Percentiles rank a stretch among this genome's conserved stretches.
Evolutionary conservation across 2,329 filamentous ascomycete genomes (phyloP).

Genomic region (Dothiorella sarmentorum): DNA sequence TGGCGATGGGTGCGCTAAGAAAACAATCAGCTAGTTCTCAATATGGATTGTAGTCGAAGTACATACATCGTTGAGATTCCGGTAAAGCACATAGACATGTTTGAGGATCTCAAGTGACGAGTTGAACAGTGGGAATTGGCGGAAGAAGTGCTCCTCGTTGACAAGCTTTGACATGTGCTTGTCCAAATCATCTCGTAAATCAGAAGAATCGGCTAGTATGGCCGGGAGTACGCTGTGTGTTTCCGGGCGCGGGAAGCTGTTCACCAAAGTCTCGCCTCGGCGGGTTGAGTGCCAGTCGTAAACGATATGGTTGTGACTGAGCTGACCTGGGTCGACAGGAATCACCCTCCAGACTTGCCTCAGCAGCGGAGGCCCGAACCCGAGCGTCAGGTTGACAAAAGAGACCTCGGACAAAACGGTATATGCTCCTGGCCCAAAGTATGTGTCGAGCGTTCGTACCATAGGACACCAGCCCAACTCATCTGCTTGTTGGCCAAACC

Average conservation of each 20-base stretch:
- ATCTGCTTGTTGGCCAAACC: constrained; percentile 18
- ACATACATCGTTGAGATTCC: not conserved
- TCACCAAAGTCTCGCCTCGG: constrained; percentile 16
- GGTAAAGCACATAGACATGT: constrained; percentile 32
- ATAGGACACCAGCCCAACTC: constrained; percentile 37
- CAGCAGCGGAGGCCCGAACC: constrained; percentile 31
- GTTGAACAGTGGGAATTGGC: constrained; percentile 33
- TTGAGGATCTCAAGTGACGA: constrained; percentile 33
- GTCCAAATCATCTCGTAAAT: constrained; percentile 28
- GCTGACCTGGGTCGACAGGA: constrained; percentile 18
- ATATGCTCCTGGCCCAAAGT: constrained; percentile 24
- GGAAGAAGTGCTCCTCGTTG: constrained; percentile 28
- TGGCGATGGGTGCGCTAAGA: constrained; percentile 21
- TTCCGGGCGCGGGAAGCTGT: not conserved
- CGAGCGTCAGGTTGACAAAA: constrained; percentile 32
- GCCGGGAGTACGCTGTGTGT: constrained; percentile 35
- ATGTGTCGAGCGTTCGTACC: constrained; percentile 28
- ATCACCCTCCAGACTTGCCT: constrained; percentile 30
- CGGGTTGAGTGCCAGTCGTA: constrained; percentile 35
- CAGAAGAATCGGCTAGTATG: constrained; percentile 25
- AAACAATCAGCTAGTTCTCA: constrained; percentile 20
- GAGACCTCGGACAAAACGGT: constrained; percentile 24
- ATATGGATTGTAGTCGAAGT: not conserved
- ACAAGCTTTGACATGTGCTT: constrained; percentile 33
- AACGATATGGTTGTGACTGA: constrained; percentile 33